phyloP scores from a whole-genome alignment of 805 yeast species.

The Suhomyces emberorum region DNA sequence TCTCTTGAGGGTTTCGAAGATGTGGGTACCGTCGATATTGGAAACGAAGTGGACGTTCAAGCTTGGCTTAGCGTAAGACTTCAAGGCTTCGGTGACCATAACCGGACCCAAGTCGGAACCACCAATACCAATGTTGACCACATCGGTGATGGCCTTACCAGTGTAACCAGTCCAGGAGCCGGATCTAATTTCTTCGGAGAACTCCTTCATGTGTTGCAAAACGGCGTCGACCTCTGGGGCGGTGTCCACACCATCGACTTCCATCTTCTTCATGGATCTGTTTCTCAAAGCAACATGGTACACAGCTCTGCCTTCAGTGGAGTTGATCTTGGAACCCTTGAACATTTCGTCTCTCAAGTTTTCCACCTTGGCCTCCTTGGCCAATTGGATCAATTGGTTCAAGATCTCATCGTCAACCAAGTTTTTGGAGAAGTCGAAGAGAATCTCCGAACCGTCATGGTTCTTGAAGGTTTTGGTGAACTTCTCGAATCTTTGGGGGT shows the following conservation, averaged over 20 bases:
- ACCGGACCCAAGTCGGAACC: constrained; percentile 99
- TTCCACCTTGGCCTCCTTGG: constrained; percentile 87
- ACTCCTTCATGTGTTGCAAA: constrained; percentile 93
- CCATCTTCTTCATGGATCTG: constrained; percentile 79
- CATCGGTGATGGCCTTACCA: constrained; percentile 88
- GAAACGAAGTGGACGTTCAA: constrained; percentile 90
- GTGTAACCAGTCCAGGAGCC: constrained; percentile 97
- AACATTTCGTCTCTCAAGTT: constrained; percentile 87
- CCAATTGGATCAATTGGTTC: constrained; percentile 64
- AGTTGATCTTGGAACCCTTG: constrained; percentile 88
- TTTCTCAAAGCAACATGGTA: constrained; percentile 96
- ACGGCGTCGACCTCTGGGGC: constrained; percentile 90
- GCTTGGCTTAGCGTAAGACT: constrained; percentile 75
- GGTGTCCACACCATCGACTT: constrained; percentile 85
- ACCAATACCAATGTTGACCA: constrained; percentile 98
- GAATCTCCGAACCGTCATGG: constrained; percentile 81
- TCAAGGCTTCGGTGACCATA: constrained; percentile 98
- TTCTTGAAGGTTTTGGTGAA: constrained; percentile 76
- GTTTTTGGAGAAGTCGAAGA: constrained; percentile 95
- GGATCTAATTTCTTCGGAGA: constrained; percentile 83
- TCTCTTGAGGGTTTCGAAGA: constrained; percentile 81
- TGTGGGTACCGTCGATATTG: constrained; percentile 97
- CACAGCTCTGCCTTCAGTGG: constrained; percentile 95
- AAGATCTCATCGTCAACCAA: constrained; percentile 83
- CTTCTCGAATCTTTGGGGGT: constrained; percentile 71